Conservation (phyloP, 768 basidiomycete genomes). For the Candolleomyces eurysporus region DNA sequence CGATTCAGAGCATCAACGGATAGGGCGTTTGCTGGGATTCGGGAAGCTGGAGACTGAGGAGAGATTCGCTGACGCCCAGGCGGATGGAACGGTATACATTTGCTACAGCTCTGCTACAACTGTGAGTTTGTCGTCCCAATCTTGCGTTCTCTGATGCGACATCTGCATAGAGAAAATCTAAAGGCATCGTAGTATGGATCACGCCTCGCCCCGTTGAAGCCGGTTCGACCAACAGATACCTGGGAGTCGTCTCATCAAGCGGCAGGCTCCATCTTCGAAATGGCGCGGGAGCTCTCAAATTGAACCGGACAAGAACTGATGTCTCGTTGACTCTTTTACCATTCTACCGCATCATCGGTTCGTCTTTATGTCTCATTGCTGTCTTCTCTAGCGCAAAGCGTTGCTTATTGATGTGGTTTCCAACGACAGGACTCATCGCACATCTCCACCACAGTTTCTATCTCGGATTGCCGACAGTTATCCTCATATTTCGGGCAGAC, state of each 20-base stretch:
- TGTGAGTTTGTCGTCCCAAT: constrained; percentile 28
- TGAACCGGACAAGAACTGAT: constrained; percentile 33
- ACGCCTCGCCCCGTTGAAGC: no score
- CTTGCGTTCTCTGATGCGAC: no score
- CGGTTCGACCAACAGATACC: no score
- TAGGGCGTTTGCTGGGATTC: no score
- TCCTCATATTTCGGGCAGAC: constrained; percentile 57
- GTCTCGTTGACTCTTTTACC: constrained; percentile 51
- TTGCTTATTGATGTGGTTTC: no score
- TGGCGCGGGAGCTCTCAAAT: constrained; percentile 31
- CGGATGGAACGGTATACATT: constrained; percentile 20
- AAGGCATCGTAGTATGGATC: no score
- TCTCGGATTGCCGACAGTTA: constrained; percentile 36
- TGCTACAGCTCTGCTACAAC: constrained; percentile 28
- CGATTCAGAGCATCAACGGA: no score
- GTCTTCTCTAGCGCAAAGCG: no score
- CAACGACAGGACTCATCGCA: constrained; percentile 25
- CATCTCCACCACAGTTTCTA: constrained; percentile 42
- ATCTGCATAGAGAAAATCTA: constrained; percentile 43
- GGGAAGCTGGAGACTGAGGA: constrained; percentile 16
- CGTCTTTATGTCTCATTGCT: no score
- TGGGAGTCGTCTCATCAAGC: constrained; percentile 29
- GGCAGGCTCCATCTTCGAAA: constrained; percentile 42
- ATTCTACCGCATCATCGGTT: constrained; percentile 25
- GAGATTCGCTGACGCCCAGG: constrained; percentile 17